phyloP scores from a whole-genome alignment of 495 filamentous ascomycete species.

The Thermothielavioides terrestris region DNA sequence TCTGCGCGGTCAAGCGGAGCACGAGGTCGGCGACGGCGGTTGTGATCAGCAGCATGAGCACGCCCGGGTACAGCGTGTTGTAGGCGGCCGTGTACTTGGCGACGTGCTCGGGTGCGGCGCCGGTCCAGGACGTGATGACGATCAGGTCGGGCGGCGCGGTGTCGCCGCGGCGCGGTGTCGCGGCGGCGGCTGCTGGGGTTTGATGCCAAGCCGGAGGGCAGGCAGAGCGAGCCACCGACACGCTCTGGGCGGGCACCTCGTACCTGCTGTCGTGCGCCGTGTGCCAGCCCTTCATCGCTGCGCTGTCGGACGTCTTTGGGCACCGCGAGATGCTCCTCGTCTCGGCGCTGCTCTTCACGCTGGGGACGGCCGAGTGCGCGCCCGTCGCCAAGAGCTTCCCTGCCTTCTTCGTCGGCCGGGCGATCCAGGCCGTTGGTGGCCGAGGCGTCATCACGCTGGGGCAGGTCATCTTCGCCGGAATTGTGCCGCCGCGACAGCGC shows the following conservation, averaged over 20 bases:
- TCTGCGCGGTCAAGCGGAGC: slow-evolving; percentile 7
- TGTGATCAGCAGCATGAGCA: slow-evolving; percentile 29
- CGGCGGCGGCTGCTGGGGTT: neutral
- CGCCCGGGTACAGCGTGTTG: slow-evolving; percentile 29
- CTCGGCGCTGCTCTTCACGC: slow-evolving; percentile 32
- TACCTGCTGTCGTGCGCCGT: slow-evolving; percentile 44
- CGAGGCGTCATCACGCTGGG: slow-evolving; percentile 75
- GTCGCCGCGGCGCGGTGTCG: neutral
- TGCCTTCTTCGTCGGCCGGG: slow-evolving; percentile 68
- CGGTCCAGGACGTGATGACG: slow-evolving; percentile 40
- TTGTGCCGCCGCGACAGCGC: slow-evolving; percentile 32
- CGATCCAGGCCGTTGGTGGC: slow-evolving; percentile 74
- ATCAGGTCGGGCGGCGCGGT: slow-evolving; percentile 25
- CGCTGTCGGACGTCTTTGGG: slow-evolving; percentile 46
- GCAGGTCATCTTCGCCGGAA: slow-evolving; percentile 62
- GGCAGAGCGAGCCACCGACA: slow-evolving; percentile 27
- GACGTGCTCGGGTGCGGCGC: slow-evolving; percentile 29
- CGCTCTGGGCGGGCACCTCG: slow-evolving; percentile 49
- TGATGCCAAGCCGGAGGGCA: neutral
- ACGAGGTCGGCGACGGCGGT: slow-evolving; percentile 19
- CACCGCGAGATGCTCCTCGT: slow-evolving; percentile 37
- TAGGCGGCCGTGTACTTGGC: slow-evolving; percentile 38
- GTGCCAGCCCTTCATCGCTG: slow-evolving; percentile 40
- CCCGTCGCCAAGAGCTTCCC: slow-evolving; percentile 27
- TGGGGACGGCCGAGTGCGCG: slow-evolving; percentile 39